These are phyloP conservation scores for Curvularia hawaiiensis DNA, from an alignment of 2,329 filamentous ascomycete genomes.

Conservation along the genomic window DNA sequence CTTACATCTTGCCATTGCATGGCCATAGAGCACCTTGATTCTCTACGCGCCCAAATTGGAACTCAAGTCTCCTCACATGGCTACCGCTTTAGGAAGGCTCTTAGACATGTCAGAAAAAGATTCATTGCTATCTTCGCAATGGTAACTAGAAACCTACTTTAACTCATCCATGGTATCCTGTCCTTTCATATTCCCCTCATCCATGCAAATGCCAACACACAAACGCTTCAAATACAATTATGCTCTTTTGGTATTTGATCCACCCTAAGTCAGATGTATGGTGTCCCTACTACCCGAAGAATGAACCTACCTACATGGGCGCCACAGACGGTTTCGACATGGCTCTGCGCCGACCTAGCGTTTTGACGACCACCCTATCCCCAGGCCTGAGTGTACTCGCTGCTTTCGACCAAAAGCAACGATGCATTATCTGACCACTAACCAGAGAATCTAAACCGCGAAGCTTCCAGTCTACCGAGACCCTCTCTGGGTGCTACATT, in stretches of 20 bases:
- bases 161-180: conserved; percentile 17
- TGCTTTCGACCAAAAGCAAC: conserved; percentile 11
- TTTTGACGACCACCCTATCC: neutral
- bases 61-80: too few relatives aligned
- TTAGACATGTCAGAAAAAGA: neutral
- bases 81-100: neutral
- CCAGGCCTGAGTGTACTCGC: neutral
- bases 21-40: neutral
- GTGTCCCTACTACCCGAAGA: conserved; percentile 1
- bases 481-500: conserved; percentile 96
- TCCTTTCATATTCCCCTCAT: conserved; percentile 13
- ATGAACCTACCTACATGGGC: conserved; percentile 3
- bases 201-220: conserved; percentile 28
- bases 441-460: conserved; percentile 76
- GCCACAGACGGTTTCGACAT: neutral
- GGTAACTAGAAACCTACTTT: conserved; percentile 6
- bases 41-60: too few relatives aligned
- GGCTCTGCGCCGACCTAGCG: neutral
- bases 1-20: neutral
- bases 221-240: conserved; percentile 24
- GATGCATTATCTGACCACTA: conserved; percentile 26
- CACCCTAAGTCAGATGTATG: conserved; percentile 8
- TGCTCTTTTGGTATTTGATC: conserved; percentile 18
- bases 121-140: conserved; percentile 9
- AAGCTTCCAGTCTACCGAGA: conserved; percentile 82